Base-by-base conservation (phyloP, 176 grass and related monocot genomes). In the Rhynchospora pubera region DNA sequence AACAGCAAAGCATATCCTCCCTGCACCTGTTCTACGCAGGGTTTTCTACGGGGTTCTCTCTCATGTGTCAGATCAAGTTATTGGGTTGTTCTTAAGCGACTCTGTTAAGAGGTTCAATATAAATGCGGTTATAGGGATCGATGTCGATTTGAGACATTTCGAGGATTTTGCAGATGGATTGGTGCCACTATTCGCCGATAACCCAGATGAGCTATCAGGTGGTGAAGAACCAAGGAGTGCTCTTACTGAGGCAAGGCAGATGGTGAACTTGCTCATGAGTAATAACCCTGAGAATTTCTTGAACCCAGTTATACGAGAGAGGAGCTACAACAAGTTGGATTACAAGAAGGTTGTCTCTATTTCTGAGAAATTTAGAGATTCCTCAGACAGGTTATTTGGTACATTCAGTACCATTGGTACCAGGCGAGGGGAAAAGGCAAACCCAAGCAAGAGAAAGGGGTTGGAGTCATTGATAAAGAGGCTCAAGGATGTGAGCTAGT, bases 341-440 rank as follows among this genome's bases (percentile, higher is more conserved):
- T 53, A 95, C 61, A 99, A 91, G 87, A 99, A 99, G 65, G 89
- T 99, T 18, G 84, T 83, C 28, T 60, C 83, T 16, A 91, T 99
- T 84, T 95, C 86, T 0, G 91, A 99, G 90, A 99, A 99, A 76
- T 99, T 99, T 63, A 93, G 93, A 78, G 97, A 99, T 91, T 72
- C 92, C 26, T 96, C 97, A 14, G 97, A 99, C 83, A 86, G 97
- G 55, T 94, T 95, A 77, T 99, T 99, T 61, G 73, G 89, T 18
- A 88, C 89, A 55, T 99, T 99, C 0, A 91, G 97, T 65, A 93
- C 92, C 48, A 99, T 99, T 1, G 93, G 96, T 69, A 87, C 92
- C 52, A 99, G 97, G 77, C 86, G 89, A 72, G 89, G 88, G 85
- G 88, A 94, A 65, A 99, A 93, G 8, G 88, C 90, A 46, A 80